Conservation (phyloP, 1,284 basidiomycete species). For the Phylloboletellus chloephorus region DNA sequence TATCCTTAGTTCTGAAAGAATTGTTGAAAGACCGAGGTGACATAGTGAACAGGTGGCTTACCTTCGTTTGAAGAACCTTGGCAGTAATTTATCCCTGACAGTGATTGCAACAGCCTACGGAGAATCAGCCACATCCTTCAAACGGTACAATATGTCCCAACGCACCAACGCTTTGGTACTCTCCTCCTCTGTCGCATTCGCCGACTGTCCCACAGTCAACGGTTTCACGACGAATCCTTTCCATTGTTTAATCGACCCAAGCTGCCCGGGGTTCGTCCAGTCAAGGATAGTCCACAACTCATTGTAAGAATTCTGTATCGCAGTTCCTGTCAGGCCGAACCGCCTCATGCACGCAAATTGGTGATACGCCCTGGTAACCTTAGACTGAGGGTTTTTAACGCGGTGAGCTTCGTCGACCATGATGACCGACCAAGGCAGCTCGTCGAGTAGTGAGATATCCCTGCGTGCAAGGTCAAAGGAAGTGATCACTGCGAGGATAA, state of each 20-base stretch:
- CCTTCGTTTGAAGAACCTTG: conserved; percentile 74
- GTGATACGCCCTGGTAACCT: conserved; percentile 60
- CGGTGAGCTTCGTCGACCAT: conserved; percentile 83
- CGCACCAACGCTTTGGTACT: conserved; percentile 52
- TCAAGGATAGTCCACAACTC: conserved; percentile 82
- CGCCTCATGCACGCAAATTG: conserved; percentile 56
- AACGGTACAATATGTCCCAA: conserved; percentile 4
- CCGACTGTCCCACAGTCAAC: conserved; percentile 62
- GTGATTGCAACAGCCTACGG: conserved; percentile 47
- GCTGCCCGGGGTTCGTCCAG: conserved; percentile 69
- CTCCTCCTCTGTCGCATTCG: conserved; percentile 57
- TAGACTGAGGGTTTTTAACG: conserved; percentile 66
- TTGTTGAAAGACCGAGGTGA: conserved; percentile 3
- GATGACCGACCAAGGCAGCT: conserved; percentile 61
- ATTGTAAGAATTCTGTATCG: conserved; percentile 81
- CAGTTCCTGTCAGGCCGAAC: conserved; percentile 78
- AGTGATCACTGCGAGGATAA: conserved; percentile 50
- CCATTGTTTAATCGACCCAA: conserved; percentile 70
- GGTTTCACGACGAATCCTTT: conserved; percentile 60
- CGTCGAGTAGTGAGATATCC: conserved; percentile 61
- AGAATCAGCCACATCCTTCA: conserved; percentile 7
- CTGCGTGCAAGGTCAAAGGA: conserved; percentile 65
- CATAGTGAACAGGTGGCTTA: conserved; percentile 23
- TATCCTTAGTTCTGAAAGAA: conserved; percentile 63
- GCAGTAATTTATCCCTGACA: conserved; percentile 65